Percentiles rank a stretch among this genome's conserved stretches.
These are phyloP conservation scores for Pestalotiopsis fici DNA, from an alignment of 2,329 filamentous ascomycete genomes.

Conservation along the genomic window DNA sequence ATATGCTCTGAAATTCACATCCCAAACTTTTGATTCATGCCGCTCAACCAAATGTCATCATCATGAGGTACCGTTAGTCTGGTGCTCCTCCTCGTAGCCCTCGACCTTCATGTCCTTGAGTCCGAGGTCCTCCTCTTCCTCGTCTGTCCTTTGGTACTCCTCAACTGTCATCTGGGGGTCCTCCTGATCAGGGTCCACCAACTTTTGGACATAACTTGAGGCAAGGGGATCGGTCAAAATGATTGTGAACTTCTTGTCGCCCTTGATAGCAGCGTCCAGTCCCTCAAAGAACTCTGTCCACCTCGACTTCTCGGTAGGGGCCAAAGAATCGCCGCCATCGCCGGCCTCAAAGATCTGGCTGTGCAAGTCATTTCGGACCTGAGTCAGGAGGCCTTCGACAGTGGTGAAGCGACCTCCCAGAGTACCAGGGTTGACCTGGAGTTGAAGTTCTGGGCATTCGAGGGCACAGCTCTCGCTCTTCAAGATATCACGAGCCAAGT, in stretches of 20 bases:
- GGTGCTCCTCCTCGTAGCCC: slow-evolving; percentile 68
- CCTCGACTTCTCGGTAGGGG: slow-evolving; percentile 60
- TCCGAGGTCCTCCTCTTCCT: slow-evolving; percentile 93
- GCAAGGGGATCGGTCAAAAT: slow-evolving; percentile 86
- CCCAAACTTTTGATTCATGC: not conserved
- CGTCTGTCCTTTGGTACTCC: slow-evolving; percentile 83
- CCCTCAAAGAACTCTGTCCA: slow-evolving; percentile 83
- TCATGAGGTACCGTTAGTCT: slow-evolving; percentile 7
- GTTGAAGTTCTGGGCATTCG: slow-evolving; percentile 81
- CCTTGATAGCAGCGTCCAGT: slow-evolving; percentile 77
- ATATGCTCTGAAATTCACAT: not conserved
- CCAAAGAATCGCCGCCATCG: slow-evolving; percentile 80
- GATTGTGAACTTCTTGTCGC: slow-evolving; percentile 78
- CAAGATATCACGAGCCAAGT: slow-evolving; percentile 89
- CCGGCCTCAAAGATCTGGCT: slow-evolving; percentile 82
- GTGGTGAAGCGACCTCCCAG: slow-evolving; percentile 96
- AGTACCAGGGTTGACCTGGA: slow-evolving; percentile 89
- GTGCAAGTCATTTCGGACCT: slow-evolving; percentile 88
- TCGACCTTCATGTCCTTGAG: slow-evolving; percentile 92
- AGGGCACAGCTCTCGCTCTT: slow-evolving; percentile 93
- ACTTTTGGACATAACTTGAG: slow-evolving; percentile 90
- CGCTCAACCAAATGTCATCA: not conserved
- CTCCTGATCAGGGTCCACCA: slow-evolving; percentile 68
- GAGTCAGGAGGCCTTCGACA: slow-evolving; percentile 88
- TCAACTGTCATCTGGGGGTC: slow-evolving; percentile 82